Base-by-base conservation (phyloP, 2,329 filamentous ascomycete genomes). In the Aspergillus brunneoviolaceus region DNA sequence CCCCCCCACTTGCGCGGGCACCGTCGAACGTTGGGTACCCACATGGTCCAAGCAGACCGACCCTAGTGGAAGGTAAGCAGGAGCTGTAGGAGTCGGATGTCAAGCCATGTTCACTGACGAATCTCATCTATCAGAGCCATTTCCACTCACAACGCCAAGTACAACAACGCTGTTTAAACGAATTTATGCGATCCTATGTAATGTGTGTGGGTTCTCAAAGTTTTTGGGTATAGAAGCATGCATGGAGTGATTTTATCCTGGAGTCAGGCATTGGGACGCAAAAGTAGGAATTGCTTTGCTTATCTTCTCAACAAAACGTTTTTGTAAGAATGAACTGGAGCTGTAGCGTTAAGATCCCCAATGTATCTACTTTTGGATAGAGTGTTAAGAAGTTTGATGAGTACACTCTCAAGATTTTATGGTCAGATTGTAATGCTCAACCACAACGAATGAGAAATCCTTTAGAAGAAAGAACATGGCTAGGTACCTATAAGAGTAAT, bases 31-130 rank as follows among this genome's bases (percentile, higher is more conserved):
- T 73, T 99, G 95, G 96, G 92, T 91, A 59, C 95, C 95, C 29
- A 99, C 91, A 42, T 99, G 95, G 95, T 96, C 91, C 59, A 90
- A 96, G 77, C 92, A 97, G 85, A 91, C 87, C 27, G 95, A 99
- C 77, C 95, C 95, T 62, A 96, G 91, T 78, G 96, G 95, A 82
- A 87, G 92, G 90, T 92, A 77, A 78, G 81, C 69, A 51, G 49
- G 19, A 48, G n/a, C 21, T 4, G 21, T 27, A 29, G 25, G 19
- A 27, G 35, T 51, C 31, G 45, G 5, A 14, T 25, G 29, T 14
- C 31, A 27, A 35, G 23, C 21, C 29, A 19, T 16, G 48, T 19
- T 11, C 39, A 57, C 62, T 67, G 47, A 66, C 49, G 27, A 5
- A 14, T 55, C 23, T 60, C 50, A 14, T 55, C 23, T 60, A 49